Evolutionary conservation across 495 filamentous ascomycete species (phyloP).

Genomic region (Bacidia gigantensis): DNA sequence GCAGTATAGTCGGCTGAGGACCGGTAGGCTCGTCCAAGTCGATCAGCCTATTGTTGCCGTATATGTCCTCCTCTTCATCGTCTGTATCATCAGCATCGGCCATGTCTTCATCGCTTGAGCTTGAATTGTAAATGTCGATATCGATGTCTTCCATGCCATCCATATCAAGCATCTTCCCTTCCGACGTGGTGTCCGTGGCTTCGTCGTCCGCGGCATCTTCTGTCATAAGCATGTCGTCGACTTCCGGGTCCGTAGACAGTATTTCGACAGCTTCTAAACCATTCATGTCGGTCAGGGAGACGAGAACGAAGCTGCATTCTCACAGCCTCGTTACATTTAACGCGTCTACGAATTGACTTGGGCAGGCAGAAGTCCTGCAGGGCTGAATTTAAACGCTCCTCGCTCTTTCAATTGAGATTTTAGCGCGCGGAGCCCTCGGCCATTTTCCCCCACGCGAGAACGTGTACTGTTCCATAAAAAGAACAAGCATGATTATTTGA

Average conservation of each 20-base stretch:
- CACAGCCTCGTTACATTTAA: not conserved
- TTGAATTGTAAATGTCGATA: not conserved
- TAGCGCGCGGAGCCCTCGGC: too few relatives aligned
- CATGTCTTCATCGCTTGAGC: not conserved
- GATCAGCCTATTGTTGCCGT: not conserved
- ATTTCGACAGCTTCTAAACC: not conserved
- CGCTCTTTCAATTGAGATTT: too few relatives aligned
- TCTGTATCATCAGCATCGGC: not conserved
- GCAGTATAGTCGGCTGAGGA: conserved; percentile 5
- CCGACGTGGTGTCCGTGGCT: not conserved
- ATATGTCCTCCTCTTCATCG: not conserved
- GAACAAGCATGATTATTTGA: too few relatives aligned
- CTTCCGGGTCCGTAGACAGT: not conserved
- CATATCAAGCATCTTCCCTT: not conserved
- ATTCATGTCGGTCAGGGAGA: not conserved
- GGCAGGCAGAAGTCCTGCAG: not conserved
- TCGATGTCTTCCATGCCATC: not conserved
- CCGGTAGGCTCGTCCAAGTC: not conserved
- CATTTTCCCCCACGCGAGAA: not conserved
- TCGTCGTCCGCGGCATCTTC: not conserved
- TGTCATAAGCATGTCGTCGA: not conserved
- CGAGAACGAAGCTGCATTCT: not conserved
- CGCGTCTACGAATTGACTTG: not conserved
- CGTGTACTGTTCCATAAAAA: too few relatives aligned
- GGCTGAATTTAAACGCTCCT: not conserved